A percentile compares a stretch with the other conserved stretches of the same genome.
phyloP scores from a whole-genome alignment of 208 protist species.

The Wallacemonas sp. region DNA sequence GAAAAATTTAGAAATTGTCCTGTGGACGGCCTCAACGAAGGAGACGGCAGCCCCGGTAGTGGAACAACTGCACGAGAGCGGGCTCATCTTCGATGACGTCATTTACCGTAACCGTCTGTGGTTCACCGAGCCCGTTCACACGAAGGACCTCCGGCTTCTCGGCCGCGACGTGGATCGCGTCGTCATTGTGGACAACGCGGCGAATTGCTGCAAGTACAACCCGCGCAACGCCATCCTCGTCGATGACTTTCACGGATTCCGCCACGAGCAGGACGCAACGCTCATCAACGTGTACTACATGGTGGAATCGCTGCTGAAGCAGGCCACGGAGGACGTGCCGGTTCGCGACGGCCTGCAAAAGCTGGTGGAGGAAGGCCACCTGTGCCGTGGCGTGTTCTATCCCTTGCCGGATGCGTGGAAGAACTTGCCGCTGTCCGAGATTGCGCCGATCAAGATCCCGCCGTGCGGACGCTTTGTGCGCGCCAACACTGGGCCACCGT shows the following conservation, averaged over 20 bases:
- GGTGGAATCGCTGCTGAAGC: constrained; percentile 63
- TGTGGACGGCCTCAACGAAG: constrained; percentile 93
- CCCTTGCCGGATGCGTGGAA: constrained; percentile 68
- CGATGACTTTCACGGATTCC: constrained; percentile 84
- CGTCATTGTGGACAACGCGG: constrained; percentile 91
- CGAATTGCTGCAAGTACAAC: constrained; percentile 91
- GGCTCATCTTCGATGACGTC: constrained; percentile 85
- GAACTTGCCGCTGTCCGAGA: constrained; percentile 60
- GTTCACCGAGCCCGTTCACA: constrained; percentile 91
- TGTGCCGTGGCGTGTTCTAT: constrained; percentile 59
- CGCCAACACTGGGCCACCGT: constrained; percentile 51
- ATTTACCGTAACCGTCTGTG: constrained; percentile 87
- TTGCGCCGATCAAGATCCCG: constrained; percentile 80
- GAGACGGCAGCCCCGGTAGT: constrained; percentile 84
- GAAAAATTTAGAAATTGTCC: constrained; percentile 85
- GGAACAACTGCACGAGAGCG: constrained; percentile 69
- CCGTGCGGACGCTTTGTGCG: constrained; percentile 68
- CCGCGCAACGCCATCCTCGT: constrained; percentile 81
- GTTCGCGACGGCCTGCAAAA: constrained; percentile 49
- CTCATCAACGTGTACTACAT: constrained; percentile 91
- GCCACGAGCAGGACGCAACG: constrained; percentile 58
- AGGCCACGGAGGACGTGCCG: constrained; percentile 24
- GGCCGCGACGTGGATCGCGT: constrained; percentile 88
- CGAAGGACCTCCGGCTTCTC: constrained; percentile 91
- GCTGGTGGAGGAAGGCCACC: constrained; percentile 52